Conservation (phyloP, 306 rosid genomes). For the Astragalus membranaceus region DNA sequence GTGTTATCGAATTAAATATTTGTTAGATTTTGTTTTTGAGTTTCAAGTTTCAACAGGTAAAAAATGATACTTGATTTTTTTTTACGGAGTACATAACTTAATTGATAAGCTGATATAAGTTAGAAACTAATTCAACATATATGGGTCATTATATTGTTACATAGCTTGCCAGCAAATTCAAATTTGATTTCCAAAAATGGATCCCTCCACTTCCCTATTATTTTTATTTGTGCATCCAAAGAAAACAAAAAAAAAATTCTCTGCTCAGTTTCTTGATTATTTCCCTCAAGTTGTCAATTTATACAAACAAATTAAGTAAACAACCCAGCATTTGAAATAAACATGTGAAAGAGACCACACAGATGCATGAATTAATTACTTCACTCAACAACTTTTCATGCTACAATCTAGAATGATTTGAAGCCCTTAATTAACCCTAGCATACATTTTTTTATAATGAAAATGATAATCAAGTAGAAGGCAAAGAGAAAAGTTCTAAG, state of each 20-base stretch:
- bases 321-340: neutral
- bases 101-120: too few relatives aligned
- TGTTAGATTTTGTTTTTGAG: too few relatives aligned
- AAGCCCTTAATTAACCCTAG: neutral
- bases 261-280: neutral
- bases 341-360: slow-evolving; percentile 14
- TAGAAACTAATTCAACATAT: too few relatives aligned
- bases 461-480: neutral
- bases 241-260: neutral
- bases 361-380: neutral
- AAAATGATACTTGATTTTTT: too few relatives aligned
- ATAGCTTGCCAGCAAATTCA: too few relatives aligned
- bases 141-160: too few relatives aligned
- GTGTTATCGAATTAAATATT: too few relatives aligned
- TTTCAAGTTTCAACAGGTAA: too few relatives aligned
- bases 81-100: too few relatives aligned
- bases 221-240: neutral
- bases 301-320: neutral
- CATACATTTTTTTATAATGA: neutral
- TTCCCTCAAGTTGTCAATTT: neutral
- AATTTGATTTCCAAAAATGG: neutral
- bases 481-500: neutral
- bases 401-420: neutral
- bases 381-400: neutral
- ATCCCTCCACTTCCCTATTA: neutral